Evolutionary conservation across 2,329 filamentous ascomycete species (phyloP).

Genomic region (Fusarium marasasianum): DNA sequence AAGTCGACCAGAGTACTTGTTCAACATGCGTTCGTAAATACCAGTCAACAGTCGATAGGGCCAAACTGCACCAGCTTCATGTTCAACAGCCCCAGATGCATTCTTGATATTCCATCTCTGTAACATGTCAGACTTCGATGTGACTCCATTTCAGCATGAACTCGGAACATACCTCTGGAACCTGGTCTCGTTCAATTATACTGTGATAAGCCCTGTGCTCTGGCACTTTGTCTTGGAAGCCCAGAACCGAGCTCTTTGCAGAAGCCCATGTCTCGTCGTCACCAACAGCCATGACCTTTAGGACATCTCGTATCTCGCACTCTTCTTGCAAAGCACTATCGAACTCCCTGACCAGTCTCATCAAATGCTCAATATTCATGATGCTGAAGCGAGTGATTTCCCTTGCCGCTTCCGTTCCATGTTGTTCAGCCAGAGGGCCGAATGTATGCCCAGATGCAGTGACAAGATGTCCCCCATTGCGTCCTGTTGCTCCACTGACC

Average conservation of each 20-base stretch:
- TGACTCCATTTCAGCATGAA: too few species aligned
- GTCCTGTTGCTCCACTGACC: constrained; percentile 45
- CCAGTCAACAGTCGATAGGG: constrained; percentile 58
- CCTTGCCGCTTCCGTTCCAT: constrained; percentile 6
- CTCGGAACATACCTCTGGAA: neutral
- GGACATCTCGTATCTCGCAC: neutral
- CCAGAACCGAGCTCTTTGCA: neutral
- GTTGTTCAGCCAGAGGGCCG: constrained; percentile 33
- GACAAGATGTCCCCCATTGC: constrained; percentile 44
- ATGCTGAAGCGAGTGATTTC: constrained; percentile 27
- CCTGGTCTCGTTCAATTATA: neutral
- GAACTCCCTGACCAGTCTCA: neutral
- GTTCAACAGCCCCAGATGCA: constrained; percentile 50
- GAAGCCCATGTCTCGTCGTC: neutral
- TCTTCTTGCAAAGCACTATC: neutral
- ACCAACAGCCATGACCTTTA: constrained; percentile 9
- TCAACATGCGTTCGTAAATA: constrained; percentile 51
- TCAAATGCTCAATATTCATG: neutral
- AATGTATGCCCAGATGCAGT: constrained; percentile 39
- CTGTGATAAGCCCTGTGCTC: neutral
- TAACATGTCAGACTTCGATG: neutral
- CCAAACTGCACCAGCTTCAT: constrained; percentile 57
- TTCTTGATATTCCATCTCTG: constrained; percentile 40
- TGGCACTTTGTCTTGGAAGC: neutral
- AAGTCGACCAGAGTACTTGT: constrained; percentile 41